Base-by-base conservation (phyloP, 768 basidiomycete species). In the Panaeolus papilionaceus region DNA sequence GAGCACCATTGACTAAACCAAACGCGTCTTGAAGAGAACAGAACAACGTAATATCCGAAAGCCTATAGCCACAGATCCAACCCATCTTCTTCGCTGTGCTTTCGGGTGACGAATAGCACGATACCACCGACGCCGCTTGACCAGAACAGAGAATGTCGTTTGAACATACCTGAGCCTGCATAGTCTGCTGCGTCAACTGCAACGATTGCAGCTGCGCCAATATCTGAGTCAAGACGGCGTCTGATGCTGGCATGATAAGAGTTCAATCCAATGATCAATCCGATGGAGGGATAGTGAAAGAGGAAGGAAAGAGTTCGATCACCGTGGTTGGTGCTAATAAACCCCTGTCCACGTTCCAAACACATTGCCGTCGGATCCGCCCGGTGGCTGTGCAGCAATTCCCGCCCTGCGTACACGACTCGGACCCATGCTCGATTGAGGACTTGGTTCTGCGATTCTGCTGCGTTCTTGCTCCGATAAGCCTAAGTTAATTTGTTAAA, bases 151-250 rank as follows among this genome's bases (percentile, higher is more conserved):
- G 39, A 64, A 64, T 62, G 23, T 61, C 26, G 28, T 26, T 33
- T 45, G 33, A 62, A 62, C 14, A 47, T 70, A 94, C 93, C 85
- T 95, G 93, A 26, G 91, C 89, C 71, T 93, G 91, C 73, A 95
- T 81, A 0, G 88, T 84, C 77, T 93, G 91, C 75, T 95, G 92
- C 62, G 88, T 88, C 61, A 90, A 78, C 76, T 92, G 90, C 73
- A 95, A 82, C 4, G 86, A 81, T 71, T 91, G 84, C 64, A 95
- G 85, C 78, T 91, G 90, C 6, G 81, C 79, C 9, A 94, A 83
- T 65, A 95, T 94, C 76, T 94, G 91, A 0, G 85, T 84, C 61
- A 95, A 81, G 7, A 89, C 77, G 12, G 88, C 87, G 67, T 92
- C 90, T 63, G 85, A 80, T 11, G 75, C 74, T 1, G 83, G 66